Base-by-base conservation (phyloP, 2,329 filamentous ascomycete species). In the Triangularia verruculosa region DNA sequence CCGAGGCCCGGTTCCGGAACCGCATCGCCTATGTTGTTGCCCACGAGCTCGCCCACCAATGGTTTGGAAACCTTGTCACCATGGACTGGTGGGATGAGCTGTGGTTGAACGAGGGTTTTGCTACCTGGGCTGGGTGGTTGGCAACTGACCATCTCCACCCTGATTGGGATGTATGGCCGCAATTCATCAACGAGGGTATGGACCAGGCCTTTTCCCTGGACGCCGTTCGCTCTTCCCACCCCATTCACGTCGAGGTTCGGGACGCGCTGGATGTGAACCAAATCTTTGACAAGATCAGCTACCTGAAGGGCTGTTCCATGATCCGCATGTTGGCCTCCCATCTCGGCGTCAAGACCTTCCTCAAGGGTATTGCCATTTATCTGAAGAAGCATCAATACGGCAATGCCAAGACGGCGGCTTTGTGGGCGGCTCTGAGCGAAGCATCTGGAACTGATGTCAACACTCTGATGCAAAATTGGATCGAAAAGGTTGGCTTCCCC, bases 1-100 rank as follows among this genome's bases (percentile, higher is more conserved):
- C 94, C 0, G 94, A 97, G 74, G 88, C 91, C 51, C 88, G 89
- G 68, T 97, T 94, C 80, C 93, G 93, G 78, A 97, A 97, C 76
- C 86, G 93, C 39, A 90, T 99, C 67, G 95, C 95, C 30, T 98
- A 99, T 72, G 93, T 98, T 62, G 93, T 98, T 58, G 94, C 95
- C n/a, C 95, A 99, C 78, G 95, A 99, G 77, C 83, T 99, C 66
- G 95, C 94, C 47, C 94, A 98, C 78, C 94, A 97, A 78, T 98
- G 94, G 94, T 98, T 98, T 73, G 94, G 94, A 67, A 97, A 98
- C 79, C 80, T 97, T 60, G 94, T 97, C 27, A 97, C 94, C 60
- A 97, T 97, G 93, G 93, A 97, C 76, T 97, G 96, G 83, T 98
- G 94, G 94, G 93, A 97, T 77, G 94, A 93, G 61, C 81, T 98